A percentile compares a stretch with the other conserved stretches of the same genome.
Evolutionary conservation across 2,329 filamentous ascomycete species (phyloP).

Genomic region (Leptodontidium sp.): DNA sequence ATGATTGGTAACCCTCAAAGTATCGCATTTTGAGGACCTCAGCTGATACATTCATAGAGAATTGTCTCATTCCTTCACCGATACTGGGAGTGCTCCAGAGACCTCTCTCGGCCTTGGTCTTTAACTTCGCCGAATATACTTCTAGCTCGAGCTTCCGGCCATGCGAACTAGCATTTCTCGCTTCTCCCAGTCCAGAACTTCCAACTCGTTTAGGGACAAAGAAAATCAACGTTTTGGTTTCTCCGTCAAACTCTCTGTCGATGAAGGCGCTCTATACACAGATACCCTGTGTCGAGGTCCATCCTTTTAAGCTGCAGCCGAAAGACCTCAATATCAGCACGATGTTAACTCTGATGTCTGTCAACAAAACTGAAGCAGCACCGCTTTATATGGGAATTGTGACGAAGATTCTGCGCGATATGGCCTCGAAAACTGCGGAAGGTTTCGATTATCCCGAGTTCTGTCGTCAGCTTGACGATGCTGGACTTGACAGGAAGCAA

Average conservation of each 20-base stretch:
- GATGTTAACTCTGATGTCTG: slow-evolving; percentile 36
- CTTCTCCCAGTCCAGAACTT: slow-evolving; percentile 41
- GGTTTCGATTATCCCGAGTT: slow-evolving; percentile 56
- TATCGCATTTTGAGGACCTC: slow-evolving; percentile 10
- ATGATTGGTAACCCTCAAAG: slow-evolving; percentile 45
- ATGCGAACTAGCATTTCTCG: slow-evolving; percentile 65
- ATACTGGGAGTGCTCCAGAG: slow-evolving; percentile 53
- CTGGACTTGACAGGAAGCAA: slow-evolving; percentile 58
- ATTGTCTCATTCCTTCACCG: slow-evolving; percentile 49
- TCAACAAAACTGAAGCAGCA: slow-evolving; percentile 26
- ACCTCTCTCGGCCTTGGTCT: slow-evolving; percentile 61
- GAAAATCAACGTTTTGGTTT: slow-evolving; percentile 32
- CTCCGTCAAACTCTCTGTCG: slow-evolving; percentile 32
- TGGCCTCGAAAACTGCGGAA: slow-evolving; percentile 29
- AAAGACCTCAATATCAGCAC: slow-evolving; percentile 33
- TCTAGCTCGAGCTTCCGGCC: slow-evolving; percentile 41
- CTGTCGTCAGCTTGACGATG: slow-evolving; percentile 46
- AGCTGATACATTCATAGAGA: slow-evolving; percentile 50
- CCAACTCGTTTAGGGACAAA: slow-evolving; percentile 19
- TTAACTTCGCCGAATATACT: slow-evolving; percentile 62
- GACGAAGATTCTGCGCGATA: slow-evolving; percentile 33
- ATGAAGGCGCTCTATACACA: slow-evolving; percentile 26
- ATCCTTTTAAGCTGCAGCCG: slow-evolving; percentile 29
- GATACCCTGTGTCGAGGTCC: slow-evolving; percentile 30
- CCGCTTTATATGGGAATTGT: slow-evolving; percentile 35